Evolutionary conservation across 2,329 filamentous ascomycete species (phyloP).

Genomic region (Clonostachys byssicola): DNA sequence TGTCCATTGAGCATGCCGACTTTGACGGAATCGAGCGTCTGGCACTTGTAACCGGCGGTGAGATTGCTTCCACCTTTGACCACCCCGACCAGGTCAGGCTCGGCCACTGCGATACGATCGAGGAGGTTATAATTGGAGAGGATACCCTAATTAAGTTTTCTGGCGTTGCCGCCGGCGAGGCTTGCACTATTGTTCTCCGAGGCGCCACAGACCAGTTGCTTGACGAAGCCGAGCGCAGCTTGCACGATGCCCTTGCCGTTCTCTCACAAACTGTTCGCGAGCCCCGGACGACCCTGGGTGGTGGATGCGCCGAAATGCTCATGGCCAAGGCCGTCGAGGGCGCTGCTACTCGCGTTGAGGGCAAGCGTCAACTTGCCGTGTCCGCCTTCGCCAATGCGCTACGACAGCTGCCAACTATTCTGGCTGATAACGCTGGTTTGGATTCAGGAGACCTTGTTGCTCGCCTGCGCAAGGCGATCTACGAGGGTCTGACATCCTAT

Average conservation of each 20-base stretch:
- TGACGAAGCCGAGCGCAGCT: constrained; percentile 91
- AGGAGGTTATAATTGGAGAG: constrained; percentile 97
- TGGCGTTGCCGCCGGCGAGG: constrained; percentile 86
- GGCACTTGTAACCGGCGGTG: constrained; percentile 91
- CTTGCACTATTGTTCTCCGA: constrained; percentile 94
- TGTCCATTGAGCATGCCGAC: constrained; percentile 98
- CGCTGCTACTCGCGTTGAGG: constrained; percentile 87
- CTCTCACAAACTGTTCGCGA: constrained; percentile 95
- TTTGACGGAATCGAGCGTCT: constrained; percentile 97
- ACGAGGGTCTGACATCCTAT: constrained; percentile 89
- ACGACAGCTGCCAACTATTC: constrained; percentile 89
- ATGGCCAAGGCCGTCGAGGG: constrained; percentile 98
- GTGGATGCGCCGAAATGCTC: constrained; percentile 96
- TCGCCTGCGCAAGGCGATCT: constrained; percentile 87
- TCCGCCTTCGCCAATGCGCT: constrained; percentile 85
- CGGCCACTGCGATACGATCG: constrained; percentile 89
- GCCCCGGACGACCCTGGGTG: constrained; percentile 88
- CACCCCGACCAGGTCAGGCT: constrained; percentile 97
- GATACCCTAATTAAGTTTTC: constrained; percentile 98
- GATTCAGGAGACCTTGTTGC: constrained; percentile 94
- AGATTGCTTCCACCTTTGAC: constrained; percentile 97
- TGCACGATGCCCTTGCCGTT: constrained; percentile 94
- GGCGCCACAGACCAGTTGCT: constrained; percentile 96
- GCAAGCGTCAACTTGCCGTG: constrained; percentile 94
- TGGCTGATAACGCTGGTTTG: constrained; percentile 95